Conservation (phyloP, 371 early-diverging fungal species). For the Parasitella parasitica region DNA sequence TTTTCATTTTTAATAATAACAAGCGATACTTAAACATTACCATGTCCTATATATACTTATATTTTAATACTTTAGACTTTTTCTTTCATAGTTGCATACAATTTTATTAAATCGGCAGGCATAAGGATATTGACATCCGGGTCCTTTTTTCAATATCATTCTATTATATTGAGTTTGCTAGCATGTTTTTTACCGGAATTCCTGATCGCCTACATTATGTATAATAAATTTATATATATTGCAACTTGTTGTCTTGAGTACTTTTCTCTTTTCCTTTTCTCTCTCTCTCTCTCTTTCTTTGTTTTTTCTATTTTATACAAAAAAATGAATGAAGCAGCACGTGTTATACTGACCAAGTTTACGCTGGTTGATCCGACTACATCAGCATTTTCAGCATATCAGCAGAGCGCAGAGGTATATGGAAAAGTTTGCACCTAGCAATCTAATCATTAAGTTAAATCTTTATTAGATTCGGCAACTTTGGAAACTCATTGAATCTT, state of each 20-base stretch:
- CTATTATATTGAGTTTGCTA: not conserved
- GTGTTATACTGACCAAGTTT: constrained; percentile 7
- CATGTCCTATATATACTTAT: no score
- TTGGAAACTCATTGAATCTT: constrained; percentile 16
- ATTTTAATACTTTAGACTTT: no score
- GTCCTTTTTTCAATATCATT: not conserved
- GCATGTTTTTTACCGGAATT: not conserved
- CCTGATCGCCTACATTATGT: not conserved
- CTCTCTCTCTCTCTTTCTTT: not conserved
- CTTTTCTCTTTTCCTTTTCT: not conserved
- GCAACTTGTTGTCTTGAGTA: not conserved
- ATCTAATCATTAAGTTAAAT: not conserved
- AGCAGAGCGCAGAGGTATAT: constrained; percentile 15
- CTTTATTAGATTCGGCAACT: constrained; percentile 6
- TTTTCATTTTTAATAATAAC: no score
- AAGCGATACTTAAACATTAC: no score
- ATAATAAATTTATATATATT: not conserved
- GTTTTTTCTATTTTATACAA: not conserved
- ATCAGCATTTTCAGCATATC: constrained; percentile 12
- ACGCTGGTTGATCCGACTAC: constrained; percentile 4
- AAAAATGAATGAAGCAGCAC: constrained; percentile 7
- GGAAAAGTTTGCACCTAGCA: not conserved
- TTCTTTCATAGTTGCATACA: no score
- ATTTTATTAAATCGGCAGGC: not conserved
- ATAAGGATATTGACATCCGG: not conserved